Evolutionary conservation across 192 early-diverging fungal genomes (phyloP).

Genomic region (Coemansia sp.): DNA sequence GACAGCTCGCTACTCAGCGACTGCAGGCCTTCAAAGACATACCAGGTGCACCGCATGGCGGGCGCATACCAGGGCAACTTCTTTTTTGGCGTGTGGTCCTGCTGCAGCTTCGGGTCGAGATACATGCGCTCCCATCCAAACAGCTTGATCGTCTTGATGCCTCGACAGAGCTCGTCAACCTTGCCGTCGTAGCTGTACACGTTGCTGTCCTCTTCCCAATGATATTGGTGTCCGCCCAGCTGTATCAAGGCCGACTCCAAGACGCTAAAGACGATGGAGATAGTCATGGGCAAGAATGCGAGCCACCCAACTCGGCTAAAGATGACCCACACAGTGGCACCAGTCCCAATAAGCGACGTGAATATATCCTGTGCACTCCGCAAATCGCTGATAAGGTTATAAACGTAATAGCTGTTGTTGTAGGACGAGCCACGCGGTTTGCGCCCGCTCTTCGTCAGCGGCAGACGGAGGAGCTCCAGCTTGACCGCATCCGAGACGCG

Average conservation of each 20-base stretch:
- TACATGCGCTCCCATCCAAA: constrained; percentile 51
- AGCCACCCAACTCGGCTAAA: constrained; percentile 29
- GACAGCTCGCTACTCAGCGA: constrained; percentile 13
- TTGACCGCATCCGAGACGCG: constrained; percentile 17
- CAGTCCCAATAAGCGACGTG: background rate
- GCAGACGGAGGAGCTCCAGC: constrained; percentile 36
- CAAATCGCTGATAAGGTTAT: constrained; percentile 3
- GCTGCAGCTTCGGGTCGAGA: constrained; percentile 21
- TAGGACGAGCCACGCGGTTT: background rate
- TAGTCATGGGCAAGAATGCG: constrained; percentile 17
- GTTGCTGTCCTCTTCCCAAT: constrained; percentile 10
- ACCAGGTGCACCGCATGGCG: constrained; percentile 18
- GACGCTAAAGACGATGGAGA: background rate
- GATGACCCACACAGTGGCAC: constrained; percentile 7
- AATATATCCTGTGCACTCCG: background rate
- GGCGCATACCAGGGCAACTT: constrained; percentile 39
- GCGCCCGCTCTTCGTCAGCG: constrained; percentile 13
- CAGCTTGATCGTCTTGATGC: constrained; percentile 42
- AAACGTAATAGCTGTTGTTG: background rate
- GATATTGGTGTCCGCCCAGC: constrained; percentile 14
- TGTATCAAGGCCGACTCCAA: background rate
- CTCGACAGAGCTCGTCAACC: constrained; percentile 24
- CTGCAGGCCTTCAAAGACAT: constrained; percentile 1
- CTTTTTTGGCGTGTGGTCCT: constrained; percentile 1
- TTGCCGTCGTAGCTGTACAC: background rate